A percentile compares a stretch with the other conserved stretches of the same genome.
phyloP scores from a whole-genome alignment of 768 basidiomycete genomes.

The Hygrocybe coccinea region DNA sequence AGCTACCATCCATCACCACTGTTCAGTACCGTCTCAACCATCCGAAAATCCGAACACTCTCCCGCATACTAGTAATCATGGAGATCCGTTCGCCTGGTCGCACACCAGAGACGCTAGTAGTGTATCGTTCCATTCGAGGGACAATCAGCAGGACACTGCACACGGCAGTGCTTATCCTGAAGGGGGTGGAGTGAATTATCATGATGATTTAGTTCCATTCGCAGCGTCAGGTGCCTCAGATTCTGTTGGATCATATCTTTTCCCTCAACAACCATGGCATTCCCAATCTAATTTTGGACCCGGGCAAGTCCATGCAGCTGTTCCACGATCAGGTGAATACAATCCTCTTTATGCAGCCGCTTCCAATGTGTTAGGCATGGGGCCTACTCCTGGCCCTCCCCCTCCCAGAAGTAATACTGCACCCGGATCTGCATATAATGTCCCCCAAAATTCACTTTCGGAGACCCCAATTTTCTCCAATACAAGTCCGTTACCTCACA shows the following conservation, averaged over 20 bases:
- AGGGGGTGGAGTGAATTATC: slow-evolving; percentile 32
- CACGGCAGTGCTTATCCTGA: slow-evolving; percentile 22
- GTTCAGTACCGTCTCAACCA: no score
- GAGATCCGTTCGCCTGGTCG: neutral
- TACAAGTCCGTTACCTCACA: neutral
- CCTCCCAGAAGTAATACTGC: slow-evolving; percentile 18
- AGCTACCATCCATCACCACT: no score
- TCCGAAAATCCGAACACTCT: no score
- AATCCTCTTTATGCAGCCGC: slow-evolving; percentile 69
- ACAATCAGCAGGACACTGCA: slow-evolving; percentile 23
- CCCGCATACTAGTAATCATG: neutral
- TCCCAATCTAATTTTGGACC: slow-evolving; percentile 1
- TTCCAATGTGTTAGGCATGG: slow-evolving; percentile 76
- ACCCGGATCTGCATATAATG: slow-evolving; percentile 19
- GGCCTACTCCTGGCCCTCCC: slow-evolving; percentile 34
- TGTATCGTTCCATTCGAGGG: slow-evolving; percentile 29
- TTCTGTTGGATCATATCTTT: slow-evolving; percentile 19
- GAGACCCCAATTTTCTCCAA: slow-evolving; percentile 25
- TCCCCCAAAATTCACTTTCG: slow-evolving; percentile 24
- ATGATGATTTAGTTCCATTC: slow-evolving; percentile 36
- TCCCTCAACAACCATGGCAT: slow-evolving; percentile 15
- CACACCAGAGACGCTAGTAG: slow-evolving; percentile 11
- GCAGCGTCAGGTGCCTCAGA: slow-evolving; percentile 25
- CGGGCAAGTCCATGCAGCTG: neutral
- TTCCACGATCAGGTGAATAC: slow-evolving; percentile 38